phyloP scores from a whole-genome alignment of 1,284 basidiomycete species.

The Trametes hirsuta region DNA sequence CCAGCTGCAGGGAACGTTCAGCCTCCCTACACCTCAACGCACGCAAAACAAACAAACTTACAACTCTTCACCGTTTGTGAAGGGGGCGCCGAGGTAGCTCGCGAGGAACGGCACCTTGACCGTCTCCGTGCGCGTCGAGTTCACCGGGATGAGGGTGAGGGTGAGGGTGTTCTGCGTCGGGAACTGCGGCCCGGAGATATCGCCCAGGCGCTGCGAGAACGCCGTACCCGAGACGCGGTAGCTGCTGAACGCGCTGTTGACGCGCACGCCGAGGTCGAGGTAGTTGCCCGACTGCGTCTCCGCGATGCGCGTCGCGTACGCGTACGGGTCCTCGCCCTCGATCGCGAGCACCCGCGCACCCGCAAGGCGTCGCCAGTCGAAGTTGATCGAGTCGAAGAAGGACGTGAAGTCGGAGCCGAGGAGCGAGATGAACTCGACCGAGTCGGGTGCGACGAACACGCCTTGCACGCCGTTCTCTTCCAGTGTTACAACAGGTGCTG shows the following conservation, averaged over 20 bases:
- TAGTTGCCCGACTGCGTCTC: slow-evolving; percentile 63
- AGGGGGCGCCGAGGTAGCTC: slow-evolving; percentile 47
- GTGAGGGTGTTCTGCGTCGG: slow-evolving; percentile 51
- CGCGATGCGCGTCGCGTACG: slow-evolving; percentile 60
- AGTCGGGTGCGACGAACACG: slow-evolving; percentile 60
- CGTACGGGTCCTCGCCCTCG: slow-evolving; percentile 55
- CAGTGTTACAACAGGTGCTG: slow-evolving; percentile 59
- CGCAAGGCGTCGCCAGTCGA: slow-evolving; percentile 62
- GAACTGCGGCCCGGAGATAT: slow-evolving; percentile 57
- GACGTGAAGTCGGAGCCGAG: slow-evolving; percentile 41
- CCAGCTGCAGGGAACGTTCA: slow-evolving; percentile 47
- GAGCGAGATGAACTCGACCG: slow-evolving; percentile 22
- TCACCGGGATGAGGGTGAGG: slow-evolving; percentile 45
- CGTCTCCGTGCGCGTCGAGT: slow-evolving; percentile 50
- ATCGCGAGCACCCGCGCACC: slow-evolving; percentile 61
- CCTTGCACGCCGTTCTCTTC: slow-evolving; percentile 54
- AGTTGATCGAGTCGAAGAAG: slow-evolving; percentile 53
- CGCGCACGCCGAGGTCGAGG: slow-evolving; percentile 62
- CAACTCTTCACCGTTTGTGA: slow-evolving; percentile 58
- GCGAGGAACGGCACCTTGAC: slow-evolving; percentile 59
- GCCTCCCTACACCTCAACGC: background rate
- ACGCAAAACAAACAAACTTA: slow-evolving; percentile 35
- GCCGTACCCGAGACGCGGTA: slow-evolving; percentile 52
- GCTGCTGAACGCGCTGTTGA: slow-evolving; percentile 65
- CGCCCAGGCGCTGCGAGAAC: slow-evolving; percentile 63